phyloP scores from a whole-genome alignment of 768 basidiomycete genomes.

The Holtermannia corniformis region DNA sequence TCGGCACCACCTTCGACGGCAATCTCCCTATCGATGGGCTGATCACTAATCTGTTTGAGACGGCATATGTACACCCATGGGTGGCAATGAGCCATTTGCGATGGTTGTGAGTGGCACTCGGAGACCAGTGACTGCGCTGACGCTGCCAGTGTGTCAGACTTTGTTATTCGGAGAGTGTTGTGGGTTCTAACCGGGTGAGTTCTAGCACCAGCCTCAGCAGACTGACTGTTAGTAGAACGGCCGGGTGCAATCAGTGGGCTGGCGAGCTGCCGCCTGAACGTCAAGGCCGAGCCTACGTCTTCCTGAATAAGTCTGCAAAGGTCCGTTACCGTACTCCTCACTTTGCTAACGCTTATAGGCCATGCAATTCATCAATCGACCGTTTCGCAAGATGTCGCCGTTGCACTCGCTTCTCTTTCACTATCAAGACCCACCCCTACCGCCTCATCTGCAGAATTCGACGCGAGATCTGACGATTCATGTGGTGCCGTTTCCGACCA shows the following conservation, averaged over 20 bases:
- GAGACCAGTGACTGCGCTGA: too few relatives aligned
- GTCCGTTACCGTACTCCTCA: background rate
- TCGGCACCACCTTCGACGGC: constrained; percentile 46
- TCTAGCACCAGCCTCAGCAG: background rate
- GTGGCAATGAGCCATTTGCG: constrained; percentile 50
- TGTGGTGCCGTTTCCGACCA: constrained; percentile 52
- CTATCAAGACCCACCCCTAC: constrained; percentile 50
- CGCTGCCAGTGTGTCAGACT: constrained; percentile 43
- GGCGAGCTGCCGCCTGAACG: constrained; percentile 51
- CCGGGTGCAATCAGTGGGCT: constrained; percentile 58
- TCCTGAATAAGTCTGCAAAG: constrained; percentile 49
- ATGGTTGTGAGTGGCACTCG: constrained; percentile 48
- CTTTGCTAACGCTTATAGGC: constrained; percentile 45
- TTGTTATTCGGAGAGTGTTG: constrained; percentile 53
- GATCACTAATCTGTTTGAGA: constrained; percentile 54
- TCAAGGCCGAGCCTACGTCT: constrained; percentile 56
- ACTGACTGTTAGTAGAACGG: constrained; percentile 35
- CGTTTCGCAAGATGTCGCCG: constrained; percentile 47
- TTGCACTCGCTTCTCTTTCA: constrained; percentile 48
- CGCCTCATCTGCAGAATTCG: constrained; percentile 43
- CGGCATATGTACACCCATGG: constrained; percentile 51
- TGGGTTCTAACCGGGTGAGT: constrained; percentile 52
- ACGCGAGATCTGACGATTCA: constrained; percentile 43
- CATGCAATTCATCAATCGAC: constrained; percentile 55
- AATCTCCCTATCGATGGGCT: constrained; percentile 44